Evolutionary conservation across 257 asterid genomes (phyloP).

Genomic region (Ilex aquifolium): DNA sequence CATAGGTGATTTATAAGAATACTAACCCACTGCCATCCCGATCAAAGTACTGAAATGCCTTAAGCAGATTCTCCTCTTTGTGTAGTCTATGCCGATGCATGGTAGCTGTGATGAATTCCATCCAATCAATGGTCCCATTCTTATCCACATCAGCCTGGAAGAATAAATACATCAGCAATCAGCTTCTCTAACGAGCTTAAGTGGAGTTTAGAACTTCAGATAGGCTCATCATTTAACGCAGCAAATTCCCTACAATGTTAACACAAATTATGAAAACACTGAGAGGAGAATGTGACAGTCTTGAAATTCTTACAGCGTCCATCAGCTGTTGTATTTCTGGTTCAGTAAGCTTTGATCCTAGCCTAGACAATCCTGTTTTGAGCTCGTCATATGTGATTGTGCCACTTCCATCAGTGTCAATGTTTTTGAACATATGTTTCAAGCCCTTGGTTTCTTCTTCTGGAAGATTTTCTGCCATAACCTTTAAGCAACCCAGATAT

Average conservation of each 20-base stretch:
- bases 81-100: slow-evolving; percentile 93
- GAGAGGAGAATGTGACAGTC: not conserved
- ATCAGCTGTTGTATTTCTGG: slow-evolving; percentile 61
- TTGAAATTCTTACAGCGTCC: slow-evolving; percentile 70
- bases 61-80: slow-evolving; percentile 59
- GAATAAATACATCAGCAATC: not conserved
- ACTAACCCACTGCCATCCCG: slow-evolving; percentile 68
- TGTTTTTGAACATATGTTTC: slow-evolving; percentile 71
- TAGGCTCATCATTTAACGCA: not conserved
- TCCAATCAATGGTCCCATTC: slow-evolving; percentile 76
- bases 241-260: not conserved
- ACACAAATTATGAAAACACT: too few relatives aligned
- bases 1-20: not conserved
- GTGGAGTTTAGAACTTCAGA: too few relatives aligned
- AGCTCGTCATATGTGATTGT: slow-evolving; percentile 80
- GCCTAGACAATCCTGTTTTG: slow-evolving; percentile 61
- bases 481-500: slow-evolving; percentile 36
- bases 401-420: slow-evolving; percentile 85
- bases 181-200: not conserved
- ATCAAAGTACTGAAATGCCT: slow-evolving; percentile 81
- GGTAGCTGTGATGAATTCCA: slow-evolving; percentile 78
- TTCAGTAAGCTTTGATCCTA: slow-evolving; percentile 80
- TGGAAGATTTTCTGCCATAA: slow-evolving; percentile 71
- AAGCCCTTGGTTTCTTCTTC: slow-evolving; percentile 87
- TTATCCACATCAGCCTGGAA: slow-evolving; percentile 85